These are phyloP conservation scores for Blastobotrys ciferrii DNA, from an alignment of 1,139 yeast species.

Conservation along the genomic window DNA sequence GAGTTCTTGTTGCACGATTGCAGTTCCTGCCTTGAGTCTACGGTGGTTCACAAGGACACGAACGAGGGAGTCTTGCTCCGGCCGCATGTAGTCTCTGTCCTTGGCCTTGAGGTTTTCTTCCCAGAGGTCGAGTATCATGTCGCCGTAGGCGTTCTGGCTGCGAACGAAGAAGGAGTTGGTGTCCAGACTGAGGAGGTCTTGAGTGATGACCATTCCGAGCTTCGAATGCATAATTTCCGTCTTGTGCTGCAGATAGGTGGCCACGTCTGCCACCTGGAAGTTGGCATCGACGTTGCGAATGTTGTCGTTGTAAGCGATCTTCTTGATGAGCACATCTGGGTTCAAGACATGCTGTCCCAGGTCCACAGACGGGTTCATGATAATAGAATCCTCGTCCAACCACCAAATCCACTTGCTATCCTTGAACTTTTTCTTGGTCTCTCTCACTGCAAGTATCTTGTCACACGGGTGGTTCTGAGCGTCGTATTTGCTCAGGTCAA, in stretches of 20 bases:
- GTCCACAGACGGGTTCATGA: slow-evolving; percentile 26
- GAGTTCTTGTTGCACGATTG: background rate
- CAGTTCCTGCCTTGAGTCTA: slow-evolving; percentile 5
- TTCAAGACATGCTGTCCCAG: slow-evolving; percentile 25
- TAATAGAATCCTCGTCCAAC: slow-evolving; percentile 30
- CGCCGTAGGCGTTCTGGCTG: slow-evolving; percentile 26
- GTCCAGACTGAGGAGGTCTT: slow-evolving; percentile 36
- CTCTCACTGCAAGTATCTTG: slow-evolving; percentile 32
- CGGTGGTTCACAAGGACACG: slow-evolving; percentile 25
- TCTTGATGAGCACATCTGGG: slow-evolving; percentile 24
- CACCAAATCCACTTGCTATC: slow-evolving; percentile 38
- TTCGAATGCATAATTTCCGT: slow-evolving; percentile 4
- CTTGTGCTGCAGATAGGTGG: slow-evolving; percentile 12
- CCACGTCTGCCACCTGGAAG: slow-evolving; percentile 23
- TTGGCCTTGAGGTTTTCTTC: slow-evolving; percentile 19
- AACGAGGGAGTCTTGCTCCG: slow-evolving; percentile 30
- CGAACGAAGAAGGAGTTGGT: slow-evolving; percentile 40
- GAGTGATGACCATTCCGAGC: slow-evolving; percentile 26
- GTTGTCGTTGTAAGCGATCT: slow-evolving; percentile 29
- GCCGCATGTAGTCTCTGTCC: slow-evolving; percentile 18
- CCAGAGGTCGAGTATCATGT: slow-evolving; percentile 27
- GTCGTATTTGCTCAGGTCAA: slow-evolving; percentile 28
- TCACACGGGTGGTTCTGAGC: slow-evolving; percentile 25
- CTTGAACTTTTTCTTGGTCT: slow-evolving; percentile 30
- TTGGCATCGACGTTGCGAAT: slow-evolving; percentile 22